Base-by-base conservation (phyloP, 2,329 filamentous ascomycete genomes). In the Orbilia brochopaga region DNA sequence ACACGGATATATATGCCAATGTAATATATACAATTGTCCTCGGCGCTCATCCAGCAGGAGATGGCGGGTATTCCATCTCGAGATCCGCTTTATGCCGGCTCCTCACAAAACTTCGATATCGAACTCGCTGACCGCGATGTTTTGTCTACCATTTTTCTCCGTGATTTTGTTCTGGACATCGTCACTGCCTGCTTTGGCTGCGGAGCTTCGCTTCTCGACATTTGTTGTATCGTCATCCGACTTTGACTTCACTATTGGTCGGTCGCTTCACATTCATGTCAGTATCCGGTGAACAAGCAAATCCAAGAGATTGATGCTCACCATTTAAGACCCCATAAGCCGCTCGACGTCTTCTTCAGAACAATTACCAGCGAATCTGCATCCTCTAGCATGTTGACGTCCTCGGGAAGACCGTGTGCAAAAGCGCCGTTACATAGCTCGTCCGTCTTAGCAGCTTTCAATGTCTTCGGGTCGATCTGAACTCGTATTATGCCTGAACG, bases 391-490 rank as follows among this genome's bases (percentile, higher is more conserved):
- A 59, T 51, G 1, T 46, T n/a, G 19, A 13, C 24, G 7, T 27
- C 19, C 10, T 21, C 42, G 56, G 24, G 21, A 37, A 21, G 35
- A 6, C n/a, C 52, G 19, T 51, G 58, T 35, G 17, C 24, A n/a
- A 65, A 65, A 13, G 54, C 30, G 5, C 52, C 24, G 11, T 44
- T 42, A 32, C 60, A 72, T 0, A 3, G 11, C 1, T 17, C 24
- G 19, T 65, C 60, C 8, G 11, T 60, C 50, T 64, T 65, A 15
- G 67, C 56, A 15, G 11, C 32, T 35, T 44, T 72, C 23, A 72
- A 42, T 13, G 58, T 65, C 8, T 54, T n/a, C 11, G 42, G 6
- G 21, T 60, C 60, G 8, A 72, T 52, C 17, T 52, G 48, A 17
- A 72, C 7, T 7, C 60, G 67, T 3, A 72, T 57, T 1, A 55